These are phyloP conservation scores for Arthrobotrys sphaeroides DNA, from an alignment of 2,329 filamentous ascomycete species.

Conservation along the genomic window DNA sequence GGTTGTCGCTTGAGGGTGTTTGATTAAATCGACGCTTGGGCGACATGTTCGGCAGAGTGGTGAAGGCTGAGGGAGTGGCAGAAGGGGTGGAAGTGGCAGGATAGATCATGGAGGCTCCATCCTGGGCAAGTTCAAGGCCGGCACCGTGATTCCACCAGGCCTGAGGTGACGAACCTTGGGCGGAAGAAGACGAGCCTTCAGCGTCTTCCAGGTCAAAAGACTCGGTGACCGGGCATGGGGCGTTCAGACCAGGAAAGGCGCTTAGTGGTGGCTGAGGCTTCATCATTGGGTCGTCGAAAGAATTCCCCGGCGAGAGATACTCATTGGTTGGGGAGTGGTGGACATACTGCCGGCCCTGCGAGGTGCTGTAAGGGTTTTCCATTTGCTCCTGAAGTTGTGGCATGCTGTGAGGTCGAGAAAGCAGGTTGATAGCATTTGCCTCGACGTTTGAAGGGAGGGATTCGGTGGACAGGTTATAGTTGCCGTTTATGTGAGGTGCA, in stretches of 20 bases:
- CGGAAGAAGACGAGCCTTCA: constrained; percentile 49
- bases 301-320: constrained; percentile 49
- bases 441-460: constrained; percentile 52
- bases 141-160: constrained; percentile 41
- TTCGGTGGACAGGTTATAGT: constrained; percentile 54
- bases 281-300: constrained; percentile 44
- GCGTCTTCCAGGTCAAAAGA: constrained; percentile 40
- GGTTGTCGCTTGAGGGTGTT: constrained; percentile 51
- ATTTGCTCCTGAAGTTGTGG: constrained; percentile 53
- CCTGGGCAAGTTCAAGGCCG: constrained; percentile 39
- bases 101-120: constrained; percentile 42
- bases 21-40: constrained; percentile 53
- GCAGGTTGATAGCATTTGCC: constrained; percentile 46
- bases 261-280: constrained; percentile 50
- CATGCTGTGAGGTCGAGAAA: constrained; percentile 52
- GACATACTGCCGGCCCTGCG: constrained; percentile 34
- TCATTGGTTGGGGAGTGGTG: constrained; percentile 44
- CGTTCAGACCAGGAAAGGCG: constrained; percentile 50
- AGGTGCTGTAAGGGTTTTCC: constrained; percentile 42
- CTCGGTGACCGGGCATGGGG: constrained; percentile 28
- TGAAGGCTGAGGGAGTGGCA: constrained; percentile 26
- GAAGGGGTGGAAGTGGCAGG: constrained; percentile 40
- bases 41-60: constrained; percentile 51
- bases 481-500: constrained; percentile 53
- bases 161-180: constrained; percentile 49